A percentile compares a stretch with the other conserved stretches of the same genome.
phyloP scores from a whole-genome alignment of 495 filamentous ascomycete genomes.

The Pseudomonodictys pantanalensis region DNA sequence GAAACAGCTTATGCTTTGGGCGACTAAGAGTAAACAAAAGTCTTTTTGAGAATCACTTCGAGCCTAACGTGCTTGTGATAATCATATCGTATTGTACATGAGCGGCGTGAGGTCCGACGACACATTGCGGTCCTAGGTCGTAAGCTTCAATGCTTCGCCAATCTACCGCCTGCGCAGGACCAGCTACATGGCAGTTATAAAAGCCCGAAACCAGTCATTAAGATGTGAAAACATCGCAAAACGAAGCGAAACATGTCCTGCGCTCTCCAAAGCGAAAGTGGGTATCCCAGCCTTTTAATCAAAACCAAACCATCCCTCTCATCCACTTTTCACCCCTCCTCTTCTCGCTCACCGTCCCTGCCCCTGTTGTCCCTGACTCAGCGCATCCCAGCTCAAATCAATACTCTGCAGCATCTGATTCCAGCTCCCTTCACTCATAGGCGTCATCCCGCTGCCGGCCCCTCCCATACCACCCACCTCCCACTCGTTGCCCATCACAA shows the following conservation, averaged over 20 bases:
- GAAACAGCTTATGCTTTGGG: no score
- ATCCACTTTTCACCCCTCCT: not conserved
- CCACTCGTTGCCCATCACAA: conserved; percentile 28
- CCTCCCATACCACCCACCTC: conserved; percentile 11
- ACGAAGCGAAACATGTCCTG: not conserved
- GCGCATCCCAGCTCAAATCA: conserved; percentile 25
- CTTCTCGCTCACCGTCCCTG: not conserved
- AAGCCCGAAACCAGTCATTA: not conserved
- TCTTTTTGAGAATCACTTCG: no score
- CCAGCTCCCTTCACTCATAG: conserved; percentile 30
- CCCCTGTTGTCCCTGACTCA: conserved; percentile 14
- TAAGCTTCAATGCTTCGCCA: no score
- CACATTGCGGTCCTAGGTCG: no score
- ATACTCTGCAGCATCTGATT: conserved; percentile 33
- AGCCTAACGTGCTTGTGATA: no score
- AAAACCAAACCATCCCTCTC: not conserved
- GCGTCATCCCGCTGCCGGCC: conserved; percentile 27
- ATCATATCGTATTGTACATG: conserved; percentile 14
- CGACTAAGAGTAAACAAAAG: no score
- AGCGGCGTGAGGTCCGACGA: conserved; percentile 14
- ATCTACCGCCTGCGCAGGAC: not conserved
- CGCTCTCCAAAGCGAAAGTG: conserved; percentile 18
- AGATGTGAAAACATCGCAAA: not conserved
- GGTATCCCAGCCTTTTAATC: conserved; percentile 14
- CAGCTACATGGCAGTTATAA: not conserved